Percentiles rank a stretch among this genome's conserved stretches.
These are phyloP conservation scores for Exophiala dermatitidis DNA, from an alignment of 2,329 filamentous ascomycete species.

Conservation along the genomic window DNA sequence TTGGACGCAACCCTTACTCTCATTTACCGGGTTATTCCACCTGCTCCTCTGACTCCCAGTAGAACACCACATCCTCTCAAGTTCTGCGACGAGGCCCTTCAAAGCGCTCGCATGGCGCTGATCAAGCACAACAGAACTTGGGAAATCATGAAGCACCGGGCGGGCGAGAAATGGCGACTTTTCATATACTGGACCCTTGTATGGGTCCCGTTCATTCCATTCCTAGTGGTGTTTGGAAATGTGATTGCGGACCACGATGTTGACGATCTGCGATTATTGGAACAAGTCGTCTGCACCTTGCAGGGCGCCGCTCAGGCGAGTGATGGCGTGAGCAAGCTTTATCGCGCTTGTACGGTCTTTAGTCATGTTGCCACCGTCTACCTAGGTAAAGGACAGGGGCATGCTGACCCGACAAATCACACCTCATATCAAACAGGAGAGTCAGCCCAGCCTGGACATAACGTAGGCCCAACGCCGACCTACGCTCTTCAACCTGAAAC, in stretches of 20 bases:
- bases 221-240: constrained; percentile 49
- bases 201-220: constrained; percentile 53
- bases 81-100: constrained; percentile 47
- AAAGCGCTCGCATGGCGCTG: constrained; percentile 46
- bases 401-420: too few relatives aligned
- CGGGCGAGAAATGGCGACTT: constrained; percentile 10
- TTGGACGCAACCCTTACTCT: constrained; percentile 46
- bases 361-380: constrained; percentile 15
- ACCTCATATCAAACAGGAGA: too few relatives aligned
- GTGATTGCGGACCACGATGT: constrained; percentile 15
- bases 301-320: constrained; percentile 10
- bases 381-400: not conserved
- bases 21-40: constrained; percentile 48
- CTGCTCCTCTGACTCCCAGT: constrained; percentile 26
- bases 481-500: too few relatives aligned
- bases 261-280: constrained; percentile 18
- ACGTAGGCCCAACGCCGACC: too few relatives aligned
- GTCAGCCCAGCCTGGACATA: too few relatives aligned
- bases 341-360: constrained; percentile 16
- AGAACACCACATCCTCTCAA: constrained; percentile 31
- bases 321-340: constrained; percentile 12
- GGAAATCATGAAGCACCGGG: constrained; percentile 20
- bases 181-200: constrained; percentile 44
- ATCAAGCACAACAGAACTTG: constrained; percentile 9
- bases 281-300: constrained; percentile 26